Percentiles rank a stretch among this genome's conserved stretches.
phyloP scores from a whole-genome alignment of 805 yeast species.

The Komagataella kurtzmanii region DNA sequence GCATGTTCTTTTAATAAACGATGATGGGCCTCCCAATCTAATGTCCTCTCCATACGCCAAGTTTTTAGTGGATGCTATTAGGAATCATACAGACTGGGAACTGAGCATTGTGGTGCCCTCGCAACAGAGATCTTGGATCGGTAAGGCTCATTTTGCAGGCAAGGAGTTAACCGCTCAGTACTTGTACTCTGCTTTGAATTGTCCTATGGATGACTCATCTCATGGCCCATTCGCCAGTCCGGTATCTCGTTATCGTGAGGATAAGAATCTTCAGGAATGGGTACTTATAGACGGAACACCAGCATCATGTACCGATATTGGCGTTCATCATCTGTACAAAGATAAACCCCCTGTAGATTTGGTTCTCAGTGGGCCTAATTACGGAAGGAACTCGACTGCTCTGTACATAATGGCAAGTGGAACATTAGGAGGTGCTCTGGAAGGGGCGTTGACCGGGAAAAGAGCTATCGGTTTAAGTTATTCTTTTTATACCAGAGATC shows the following conservation, averaged over 20 bases:
- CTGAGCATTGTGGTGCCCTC: slow-evolving; percentile 75
- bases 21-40: slow-evolving; percentile 88
- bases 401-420: slow-evolving; percentile 86
- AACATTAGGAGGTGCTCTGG: slow-evolving; percentile 95
- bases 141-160: slow-evolving; percentile 91
- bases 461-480: slow-evolving; percentile 73
- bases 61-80: slow-evolving; percentile 61
- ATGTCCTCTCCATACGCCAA: slow-evolving; percentile 75
- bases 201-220: slow-evolving; percentile 34
- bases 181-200: slow-evolving; percentile 40
- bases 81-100: slow-evolving; percentile 64
- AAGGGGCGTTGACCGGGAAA: slow-evolving; percentile 63
- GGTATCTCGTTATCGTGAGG: slow-evolving; percentile 22
- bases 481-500: slow-evolving; percentile 52
- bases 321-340: slow-evolving; percentile 54
- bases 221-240: slow-evolving; percentile 57
- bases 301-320: slow-evolving; percentile 89
- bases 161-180: slow-evolving; percentile 45
- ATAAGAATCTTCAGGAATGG: slow-evolving; percentile 60
- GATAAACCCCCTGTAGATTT: slow-evolving; percentile 57
- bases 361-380: slow-evolving; percentile 91
- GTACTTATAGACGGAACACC: slow-evolving; percentile 85
- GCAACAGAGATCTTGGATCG: slow-evolving; percentile 89
- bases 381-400: slow-evolving; percentile 85
- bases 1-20: slow-evolving; percentile 50